Evolutionary conservation across 2,329 filamentous ascomycete species (phyloP).

Genomic region (Fusarium duplospermum): DNA sequence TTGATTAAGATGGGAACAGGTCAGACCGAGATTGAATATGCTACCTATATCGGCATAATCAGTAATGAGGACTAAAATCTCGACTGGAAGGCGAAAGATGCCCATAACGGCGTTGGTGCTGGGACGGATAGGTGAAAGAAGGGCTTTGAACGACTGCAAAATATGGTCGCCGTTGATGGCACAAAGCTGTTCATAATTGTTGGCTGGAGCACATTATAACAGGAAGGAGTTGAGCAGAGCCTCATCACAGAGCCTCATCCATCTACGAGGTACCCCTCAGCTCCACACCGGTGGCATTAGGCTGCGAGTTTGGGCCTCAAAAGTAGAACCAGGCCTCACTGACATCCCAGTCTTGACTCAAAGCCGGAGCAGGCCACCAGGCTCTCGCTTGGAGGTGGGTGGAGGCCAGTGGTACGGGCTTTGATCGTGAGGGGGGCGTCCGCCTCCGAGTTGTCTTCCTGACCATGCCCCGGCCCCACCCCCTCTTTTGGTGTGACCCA

Average conservation of each 20-base stretch:
- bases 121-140: not conserved
- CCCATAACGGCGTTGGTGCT: conserved; percentile 50
- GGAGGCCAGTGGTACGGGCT: not conserved
- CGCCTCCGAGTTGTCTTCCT: not conserved
- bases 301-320: not conserved
- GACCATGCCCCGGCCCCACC: not conserved
- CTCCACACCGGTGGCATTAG: not conserved
- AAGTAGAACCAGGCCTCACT: not conserved
- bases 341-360: not conserved
- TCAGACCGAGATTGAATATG: conserved; percentile 65
- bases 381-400: not conserved
- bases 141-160: not conserved
- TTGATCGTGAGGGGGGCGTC: not conserved
- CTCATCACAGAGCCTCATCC: not conserved
- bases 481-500: not conserved
- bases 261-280: not conserved
- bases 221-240: not conserved
- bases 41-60: conserved; percentile 68
- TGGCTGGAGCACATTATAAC: not conserved
- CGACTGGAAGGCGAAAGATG: conserved; percentile 64
- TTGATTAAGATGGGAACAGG: conserved; percentile 61
- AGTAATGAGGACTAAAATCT: conserved; percentile 70
- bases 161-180: not conserved
- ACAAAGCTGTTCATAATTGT: not conserved
- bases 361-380: not conserved